Base-by-base conservation (phyloP, 129 eudicot genomes). In the Oenanthe sinensis region DNA sequence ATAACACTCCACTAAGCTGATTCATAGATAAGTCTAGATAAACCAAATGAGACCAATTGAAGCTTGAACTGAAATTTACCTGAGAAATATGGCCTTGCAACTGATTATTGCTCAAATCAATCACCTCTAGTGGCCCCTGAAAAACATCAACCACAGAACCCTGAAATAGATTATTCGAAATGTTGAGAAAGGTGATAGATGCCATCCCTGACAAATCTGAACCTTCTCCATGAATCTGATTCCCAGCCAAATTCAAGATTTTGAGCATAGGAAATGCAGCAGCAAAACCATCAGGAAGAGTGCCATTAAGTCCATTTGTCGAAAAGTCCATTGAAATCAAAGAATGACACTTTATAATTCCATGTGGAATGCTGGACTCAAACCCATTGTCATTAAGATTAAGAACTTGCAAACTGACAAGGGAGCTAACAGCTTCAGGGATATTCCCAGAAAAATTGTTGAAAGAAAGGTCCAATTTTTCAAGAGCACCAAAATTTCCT, bases 51-150 rank as follows among this genome's bases (percentile, higher is more conserved):
- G 97, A 88, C 93, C 89, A 92, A 80, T 83, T 72, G 79, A 85
- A 87, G 55, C 74, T 82, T 47, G 89, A 89, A 74, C 80, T 81
- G 79, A 88, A 86, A 20, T 82, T 88, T 76, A 90, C 90, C 90
- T 86, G 84, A 45, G 84, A 83, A 84, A 92, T 81, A 43, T 90
- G 93, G 75, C 97, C 97, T 77, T 92, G 88, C 83, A 92, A 90
- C 19, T 84, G 90, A 67, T 92, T 92, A 75, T 85, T 77, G 79
- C 97, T 92, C 82, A 92, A 90, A 85, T 90, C 97, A 81, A 92
- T 55, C 78, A 92, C 92, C 82, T 90, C 88, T 82, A 92, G 78
- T 83, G 87, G 80, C 78, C 93, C 93, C 54, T 87, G 84, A 78
- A 92, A 90, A 39, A 90, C 58, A 75, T 85, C 90, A 77, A 88